Evolutionary conservation across 2,329 filamentous ascomycete genomes (phyloP), one percentile per base, ranked within the genome.

Genomic region (Hymenoscyphus repandus): DNA sequence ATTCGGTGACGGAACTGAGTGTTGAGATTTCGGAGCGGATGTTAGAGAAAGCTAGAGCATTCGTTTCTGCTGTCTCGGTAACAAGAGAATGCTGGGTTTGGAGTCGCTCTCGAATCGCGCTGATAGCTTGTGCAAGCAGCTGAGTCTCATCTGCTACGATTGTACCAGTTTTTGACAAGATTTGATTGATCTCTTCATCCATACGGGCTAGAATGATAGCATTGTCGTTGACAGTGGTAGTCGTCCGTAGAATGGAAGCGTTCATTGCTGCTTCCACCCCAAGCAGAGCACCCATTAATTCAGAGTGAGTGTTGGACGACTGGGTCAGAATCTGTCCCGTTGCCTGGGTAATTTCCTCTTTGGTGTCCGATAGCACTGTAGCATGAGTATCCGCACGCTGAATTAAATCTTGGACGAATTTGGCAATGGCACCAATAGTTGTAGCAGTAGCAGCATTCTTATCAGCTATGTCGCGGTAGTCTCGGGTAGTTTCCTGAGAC

Each of bases 401-500:
- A 32, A 13, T 30, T 7, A 46, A 32, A 13, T 15, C 32, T 31
- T 38, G 11, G 13, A 46, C 32, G 15, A 18, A 20, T 15, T 37
- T 17, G 10, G 17, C 44, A 5, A 46, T 20, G n/a, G 32, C 32
- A 27, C 32, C 20, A 20, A 54, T 36, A 13, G 45, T 40, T 11
- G 31, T 40, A 30, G 47, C 41, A 18, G 36, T 54, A 17, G 48
- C 51, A 34, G 37, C 11, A 12, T 42, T 44, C 15, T 40, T 45
- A n/a, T 27, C 32, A 7, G 42, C 13, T 33, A 45, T n/a, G 17
- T 45, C 33, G 30, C 30, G 12, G 27, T 33, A 27, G 4, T 27
- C 22, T 27, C 22, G 22, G 22, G 22, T 27, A 7, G 22, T 27
- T 27, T 27, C 22, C 7, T 27, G 22, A 4, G 22, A 27, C 22